Percentiles rank a stretch among this genome's conserved stretches.
Evolutionary conservation across 2,329 filamentous ascomycete genomes (phyloP).

Genomic region (Botrytis hyacinthi): DNA sequence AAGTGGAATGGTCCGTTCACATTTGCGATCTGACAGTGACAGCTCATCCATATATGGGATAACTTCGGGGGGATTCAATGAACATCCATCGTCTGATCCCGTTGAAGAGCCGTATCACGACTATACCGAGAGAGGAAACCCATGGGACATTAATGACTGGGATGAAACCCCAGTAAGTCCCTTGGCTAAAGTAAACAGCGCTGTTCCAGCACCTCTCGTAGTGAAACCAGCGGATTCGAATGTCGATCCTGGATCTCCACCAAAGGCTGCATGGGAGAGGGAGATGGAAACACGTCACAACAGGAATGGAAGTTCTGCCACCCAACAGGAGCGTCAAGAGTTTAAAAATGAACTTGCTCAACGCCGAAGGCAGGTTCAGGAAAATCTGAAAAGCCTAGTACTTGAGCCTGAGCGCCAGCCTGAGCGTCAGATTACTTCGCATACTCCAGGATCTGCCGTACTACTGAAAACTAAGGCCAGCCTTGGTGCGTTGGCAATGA

Average conservation of each 20-base stretch:
- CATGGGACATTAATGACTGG: slow-evolving; percentile 45
- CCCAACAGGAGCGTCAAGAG: slow-evolving; percentile 60
- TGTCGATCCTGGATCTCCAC: slow-evolving; percentile 18
- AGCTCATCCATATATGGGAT: slow-evolving; percentile 74
- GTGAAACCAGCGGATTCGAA: slow-evolving; percentile 26
- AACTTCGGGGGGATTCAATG: slow-evolving; percentile 44
- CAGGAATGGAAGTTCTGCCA: slow-evolving; percentile 49
- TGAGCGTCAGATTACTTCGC: slow-evolving; percentile 22
- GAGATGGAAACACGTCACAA: slow-evolving; percentile 42
- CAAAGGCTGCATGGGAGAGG: slow-evolving; percentile 34
- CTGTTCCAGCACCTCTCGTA: slow-evolving; percentile 22
- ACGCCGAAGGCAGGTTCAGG: slow-evolving; percentile 67
- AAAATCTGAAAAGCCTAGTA: slow-evolving; percentile 67
- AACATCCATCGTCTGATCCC: slow-evolving; percentile 42
- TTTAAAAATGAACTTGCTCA: slow-evolving; percentile 72
- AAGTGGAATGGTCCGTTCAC: slow-evolving; percentile 78
- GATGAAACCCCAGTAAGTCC: slow-evolving; percentile 27
- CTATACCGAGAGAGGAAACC: slow-evolving; percentile 43
- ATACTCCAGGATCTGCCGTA: slow-evolving; percentile 3
- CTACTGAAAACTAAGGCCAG: slow-evolving; percentile 67
- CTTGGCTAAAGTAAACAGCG: slow-evolving; percentile 22
- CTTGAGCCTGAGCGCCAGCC: slow-evolving; percentile 55
- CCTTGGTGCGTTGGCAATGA: slow-evolving; percentile 59
- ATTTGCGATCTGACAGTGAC: slow-evolving; percentile 78
- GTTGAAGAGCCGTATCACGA: slow-evolving; percentile 36